These are phyloP conservation scores for Pichia sp. DNA, from an alignment of 1,139 yeast species.

Conservation along the genomic window DNA sequence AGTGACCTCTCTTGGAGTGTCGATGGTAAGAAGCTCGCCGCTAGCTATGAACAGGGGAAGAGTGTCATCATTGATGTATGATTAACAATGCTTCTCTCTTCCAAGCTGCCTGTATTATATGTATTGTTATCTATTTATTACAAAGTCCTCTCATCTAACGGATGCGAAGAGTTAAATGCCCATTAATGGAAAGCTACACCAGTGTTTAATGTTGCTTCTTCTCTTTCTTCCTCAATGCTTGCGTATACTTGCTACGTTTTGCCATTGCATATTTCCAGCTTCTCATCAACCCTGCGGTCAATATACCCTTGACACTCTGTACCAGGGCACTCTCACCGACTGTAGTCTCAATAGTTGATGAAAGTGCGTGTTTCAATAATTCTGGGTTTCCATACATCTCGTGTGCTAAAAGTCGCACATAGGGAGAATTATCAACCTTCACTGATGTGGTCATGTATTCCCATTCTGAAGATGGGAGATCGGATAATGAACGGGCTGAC, in stretches of 20 bases:
- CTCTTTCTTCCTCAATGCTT: too few species aligned
- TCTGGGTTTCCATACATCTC: slow-evolving; percentile 22
- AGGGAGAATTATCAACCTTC: slow-evolving; percentile 25
- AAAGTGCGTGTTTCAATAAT: slow-evolving; percentile 32
- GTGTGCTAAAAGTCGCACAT: slow-evolving; percentile 33
- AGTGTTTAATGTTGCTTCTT: too few species aligned
- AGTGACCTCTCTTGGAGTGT: slow-evolving; percentile 19
- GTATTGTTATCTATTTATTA: too few species aligned
- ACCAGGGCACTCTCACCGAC: slow-evolving; percentile 63
- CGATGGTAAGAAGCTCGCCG: slow-evolving; percentile 17
- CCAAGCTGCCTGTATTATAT: too few species aligned
- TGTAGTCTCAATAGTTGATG: slow-evolving; percentile 43
- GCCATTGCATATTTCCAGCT: slow-evolving; percentile 74
- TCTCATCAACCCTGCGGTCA: slow-evolving; percentile 78
- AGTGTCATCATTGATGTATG: slow-evolving; percentile 20
- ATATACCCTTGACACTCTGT: slow-evolving; percentile 76
- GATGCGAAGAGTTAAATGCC: too few species aligned
- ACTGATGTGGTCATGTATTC: slow-evolving; percentile 23
- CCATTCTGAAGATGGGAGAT: slow-evolving; percentile 24
- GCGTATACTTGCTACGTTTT: slow-evolving; percentile 41
- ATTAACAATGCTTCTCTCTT: too few species aligned
- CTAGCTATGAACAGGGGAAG: slow-evolving; percentile 17
- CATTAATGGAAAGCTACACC: too few species aligned
- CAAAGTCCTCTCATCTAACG: too few species aligned
- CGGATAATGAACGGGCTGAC: background rate